Evolutionary conservation across 345 rosid genomes (phyloP), one percentile per base, ranked within the genome.

Genomic region (Brassica rapa): DNA sequence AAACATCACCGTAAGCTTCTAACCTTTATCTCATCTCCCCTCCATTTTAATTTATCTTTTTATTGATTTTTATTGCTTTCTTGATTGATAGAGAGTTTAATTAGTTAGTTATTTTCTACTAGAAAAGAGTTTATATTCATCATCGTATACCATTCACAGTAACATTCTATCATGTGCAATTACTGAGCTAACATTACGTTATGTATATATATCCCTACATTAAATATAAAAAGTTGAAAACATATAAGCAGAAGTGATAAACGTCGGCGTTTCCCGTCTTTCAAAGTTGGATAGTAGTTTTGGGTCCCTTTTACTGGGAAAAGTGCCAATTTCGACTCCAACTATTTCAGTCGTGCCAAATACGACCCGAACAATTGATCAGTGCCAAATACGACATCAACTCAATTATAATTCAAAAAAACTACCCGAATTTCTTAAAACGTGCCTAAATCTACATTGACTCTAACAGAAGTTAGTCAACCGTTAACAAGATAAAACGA

Each of bases 1-100:
- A 73, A 73, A 68, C 78, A 68, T 74, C 66, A 79, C 82, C 62
- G 21, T 73, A 15, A 66, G 46, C 66, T 72, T 71, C 16, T 53
- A 30, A 16, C 60, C 10, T 53, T 51, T 53, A 53, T 3, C 60
- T 53, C 60, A 4, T 53, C 60, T 53, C 60, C 24, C 16, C 21
- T n/a, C 49, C 56, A 16, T 53, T 53, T 53, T 6, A 53, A 53
- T 16, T 53, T 15, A 53, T 53, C 9, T 53, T 53, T 53, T 6
- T 53, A 16, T 53, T 53, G 23, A 53, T 5, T 53, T 51, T 51
- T 53, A 16, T 16, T 16, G 9, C 24, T 53, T 53, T 53, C 60
- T 53, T 53, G 10, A 53, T 53, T 53, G 60, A 16, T 53, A 6
- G 60, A 2, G 60, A 53, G 24, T 53, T 53, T 53, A 1, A 16